Conservation (phyloP, 306 rosid species). For the Potentilla sterilis region DNA sequence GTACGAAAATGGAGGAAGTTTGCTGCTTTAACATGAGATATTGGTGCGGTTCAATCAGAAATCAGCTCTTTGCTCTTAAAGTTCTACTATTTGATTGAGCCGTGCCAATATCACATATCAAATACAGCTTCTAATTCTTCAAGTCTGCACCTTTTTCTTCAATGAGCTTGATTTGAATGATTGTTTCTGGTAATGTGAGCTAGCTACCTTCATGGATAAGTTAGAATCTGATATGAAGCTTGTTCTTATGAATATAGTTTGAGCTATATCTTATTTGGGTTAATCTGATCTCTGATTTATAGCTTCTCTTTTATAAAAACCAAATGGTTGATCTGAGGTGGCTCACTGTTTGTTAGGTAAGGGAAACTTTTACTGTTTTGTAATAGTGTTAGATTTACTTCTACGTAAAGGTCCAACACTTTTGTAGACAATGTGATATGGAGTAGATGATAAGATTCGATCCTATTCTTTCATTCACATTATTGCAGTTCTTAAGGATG, state of each 20-base stretch:
- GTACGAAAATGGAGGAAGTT: background rate
- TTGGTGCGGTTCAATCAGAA: slow-evolving; percentile 76
- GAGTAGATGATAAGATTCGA: slow-evolving; percentile 6
- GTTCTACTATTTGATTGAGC: slow-evolving; percentile 72
- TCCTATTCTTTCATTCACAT: background rate
- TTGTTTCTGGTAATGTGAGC: background rate
- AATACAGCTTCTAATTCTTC: background rate
- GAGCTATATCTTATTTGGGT: background rate
- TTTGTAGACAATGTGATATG: slow-evolving; percentile 1
- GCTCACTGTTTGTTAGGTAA: slow-evolving; percentile 4
- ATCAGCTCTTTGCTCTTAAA: slow-evolving; percentile 34
- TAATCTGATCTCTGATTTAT: background rate
- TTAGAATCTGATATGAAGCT: background rate
- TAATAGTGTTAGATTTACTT: background rate
- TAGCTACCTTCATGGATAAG: background rate
- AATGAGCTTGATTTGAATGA: background rate
- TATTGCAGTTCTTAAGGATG: background rate
- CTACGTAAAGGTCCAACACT: background rate
- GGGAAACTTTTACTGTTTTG: background rate
- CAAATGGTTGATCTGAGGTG: background rate
- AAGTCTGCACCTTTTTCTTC: background rate
- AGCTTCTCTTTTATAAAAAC: background rate
- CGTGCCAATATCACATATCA: slow-evolving; percentile 75
- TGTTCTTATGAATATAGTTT: background rate
- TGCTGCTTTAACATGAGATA: slow-evolving; percentile 37